These are phyloP conservation scores for Escallonia rubra DNA, from an alignment of 129 eudicot genomes.

Conservation along the genomic window DNA sequence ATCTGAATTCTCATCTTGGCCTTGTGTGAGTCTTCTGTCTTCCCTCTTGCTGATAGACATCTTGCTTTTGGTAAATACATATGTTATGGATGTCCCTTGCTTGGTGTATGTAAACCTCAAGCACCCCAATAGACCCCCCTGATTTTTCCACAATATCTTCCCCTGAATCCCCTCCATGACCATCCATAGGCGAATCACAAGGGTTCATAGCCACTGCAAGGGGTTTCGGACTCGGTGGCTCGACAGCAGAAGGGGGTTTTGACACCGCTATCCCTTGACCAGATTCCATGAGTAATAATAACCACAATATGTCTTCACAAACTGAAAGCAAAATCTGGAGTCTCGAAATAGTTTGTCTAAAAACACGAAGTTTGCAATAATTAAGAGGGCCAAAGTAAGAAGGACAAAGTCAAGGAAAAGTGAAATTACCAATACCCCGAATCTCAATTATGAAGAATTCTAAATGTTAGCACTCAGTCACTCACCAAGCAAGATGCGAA, in stretches of 20 bases:
- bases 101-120: slow-evolving; percentile 81
- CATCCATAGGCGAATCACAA: neutral
- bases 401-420: too few relatives aligned
- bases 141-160: slow-evolving; percentile 6
- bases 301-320: slow-evolving; percentile 8
- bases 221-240: slow-evolving; percentile 6
- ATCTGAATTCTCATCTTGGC: too few relatives aligned
- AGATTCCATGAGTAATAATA: slow-evolving; percentile 6
- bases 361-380: too few relatives aligned
- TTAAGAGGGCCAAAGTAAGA: too few relatives aligned
- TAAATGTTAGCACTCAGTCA: too few relatives aligned
- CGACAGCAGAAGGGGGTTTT: slow-evolving; percentile 20
- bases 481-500: slow-evolving; percentile 9
- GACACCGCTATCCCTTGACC: slow-evolving; percentile 13
- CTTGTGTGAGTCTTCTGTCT: too few relatives aligned
- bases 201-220: neutral
- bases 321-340: neutral
- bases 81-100: slow-evolving; percentile 95
- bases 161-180: slow-evolving; percentile 7
- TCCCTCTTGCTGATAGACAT: too few relatives aligned
- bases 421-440: too few relatives aligned
- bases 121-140: slow-evolving; percentile 48
- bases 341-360: too few relatives aligned
- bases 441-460: too few relatives aligned
- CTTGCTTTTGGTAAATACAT: slow-evolving; percentile 97